A percentile compares a stretch with the other conserved stretches of the same genome.
Evolutionary conservation across 106 monocot species (phyloP).

Genomic region (Acanthochlamys bracteata): DNA sequence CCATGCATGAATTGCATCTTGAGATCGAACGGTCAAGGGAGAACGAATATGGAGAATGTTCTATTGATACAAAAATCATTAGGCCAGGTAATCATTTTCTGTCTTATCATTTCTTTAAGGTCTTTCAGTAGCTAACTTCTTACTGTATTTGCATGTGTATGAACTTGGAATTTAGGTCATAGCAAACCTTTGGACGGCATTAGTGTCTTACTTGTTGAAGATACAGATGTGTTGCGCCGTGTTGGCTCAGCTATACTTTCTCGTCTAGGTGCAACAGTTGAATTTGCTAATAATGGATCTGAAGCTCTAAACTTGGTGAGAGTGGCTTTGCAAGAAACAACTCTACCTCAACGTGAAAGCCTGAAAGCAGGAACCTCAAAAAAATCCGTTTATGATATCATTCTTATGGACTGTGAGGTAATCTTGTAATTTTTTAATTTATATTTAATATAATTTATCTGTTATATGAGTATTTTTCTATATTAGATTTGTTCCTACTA

Average conservation of each 20-base stretch:
- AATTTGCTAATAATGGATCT: constrained; percentile 42
- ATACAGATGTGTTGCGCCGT: constrained; percentile 18
- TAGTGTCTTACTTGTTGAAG: constrained; percentile 58
- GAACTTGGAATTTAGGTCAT: neutral
- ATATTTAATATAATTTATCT: neutral
- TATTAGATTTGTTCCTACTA: neutral
- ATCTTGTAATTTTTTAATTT: neutral
- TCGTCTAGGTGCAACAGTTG: constrained; percentile 47
- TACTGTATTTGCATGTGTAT: neutral
- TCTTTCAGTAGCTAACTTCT: no score
- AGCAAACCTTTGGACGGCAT: constrained; percentile 34
- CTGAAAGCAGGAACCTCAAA: neutral
- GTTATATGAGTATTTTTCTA: neutral
- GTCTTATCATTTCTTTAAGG: no score
- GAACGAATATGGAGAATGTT: no score
- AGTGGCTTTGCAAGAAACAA: neutral
- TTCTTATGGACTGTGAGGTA: constrained; percentile 9
- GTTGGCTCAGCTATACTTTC: constrained; percentile 22
- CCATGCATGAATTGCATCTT: no score
- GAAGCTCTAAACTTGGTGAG: constrained; percentile 24
- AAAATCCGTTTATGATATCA: constrained; percentile 1
- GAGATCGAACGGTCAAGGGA: neutral
- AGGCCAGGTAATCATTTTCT: no score
- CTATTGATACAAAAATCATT: no score
- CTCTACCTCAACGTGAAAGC: neutral